phyloP scores from a whole-genome alignment of 1,284 basidiomycete species.

The Ceratobasidium sp. region DNA sequence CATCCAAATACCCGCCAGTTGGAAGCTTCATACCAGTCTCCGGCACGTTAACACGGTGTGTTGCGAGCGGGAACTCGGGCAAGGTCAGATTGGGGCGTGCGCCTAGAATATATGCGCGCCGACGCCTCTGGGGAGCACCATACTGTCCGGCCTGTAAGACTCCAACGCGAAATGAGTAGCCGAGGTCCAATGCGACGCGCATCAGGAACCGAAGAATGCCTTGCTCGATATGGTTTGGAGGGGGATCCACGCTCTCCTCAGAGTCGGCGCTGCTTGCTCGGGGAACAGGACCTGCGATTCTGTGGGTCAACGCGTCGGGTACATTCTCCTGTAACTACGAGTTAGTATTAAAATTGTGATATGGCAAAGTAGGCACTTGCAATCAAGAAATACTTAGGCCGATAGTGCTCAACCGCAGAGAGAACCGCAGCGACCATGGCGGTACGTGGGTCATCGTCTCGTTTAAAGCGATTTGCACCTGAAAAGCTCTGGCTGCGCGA shows the following conservation, averaged over 20 bases:
- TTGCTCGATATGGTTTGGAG: constrained; percentile 56
- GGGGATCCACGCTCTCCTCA: not conserved
- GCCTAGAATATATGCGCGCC: constrained; percentile 74
- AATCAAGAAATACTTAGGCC: constrained; percentile 62
- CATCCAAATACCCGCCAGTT: constrained; percentile 22
- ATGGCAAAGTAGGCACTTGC: constrained; percentile 45
- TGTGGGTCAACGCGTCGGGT: constrained; percentile 22
- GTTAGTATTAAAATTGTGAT: not conserved
- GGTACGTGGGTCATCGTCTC: constrained; percentile 61
- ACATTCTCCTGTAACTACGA: constrained; percentile 24
- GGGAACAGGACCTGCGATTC: not conserved
- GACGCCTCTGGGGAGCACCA: constrained; percentile 70
- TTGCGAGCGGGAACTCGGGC: constrained; percentile 70
- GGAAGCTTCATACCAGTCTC: constrained; percentile 26
- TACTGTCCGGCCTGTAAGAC: constrained; percentile 74
- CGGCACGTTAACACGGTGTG: constrained; percentile 64
- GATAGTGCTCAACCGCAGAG: constrained; percentile 67
- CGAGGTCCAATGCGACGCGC: constrained; percentile 64
- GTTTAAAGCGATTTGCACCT: constrained; percentile 62
- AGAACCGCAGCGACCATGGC: constrained; percentile 64
- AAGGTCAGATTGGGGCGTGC: constrained; percentile 61
- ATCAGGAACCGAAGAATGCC: constrained; percentile 72
- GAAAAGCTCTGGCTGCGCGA: constrained; percentile 49
- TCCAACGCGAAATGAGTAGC: constrained; percentile 71
- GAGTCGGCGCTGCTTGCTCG: constrained; percentile 19